Conservation (phyloP, 2,329 filamentous ascomycete genomes). For the Hirsutella rhossiliensis region DNA sequence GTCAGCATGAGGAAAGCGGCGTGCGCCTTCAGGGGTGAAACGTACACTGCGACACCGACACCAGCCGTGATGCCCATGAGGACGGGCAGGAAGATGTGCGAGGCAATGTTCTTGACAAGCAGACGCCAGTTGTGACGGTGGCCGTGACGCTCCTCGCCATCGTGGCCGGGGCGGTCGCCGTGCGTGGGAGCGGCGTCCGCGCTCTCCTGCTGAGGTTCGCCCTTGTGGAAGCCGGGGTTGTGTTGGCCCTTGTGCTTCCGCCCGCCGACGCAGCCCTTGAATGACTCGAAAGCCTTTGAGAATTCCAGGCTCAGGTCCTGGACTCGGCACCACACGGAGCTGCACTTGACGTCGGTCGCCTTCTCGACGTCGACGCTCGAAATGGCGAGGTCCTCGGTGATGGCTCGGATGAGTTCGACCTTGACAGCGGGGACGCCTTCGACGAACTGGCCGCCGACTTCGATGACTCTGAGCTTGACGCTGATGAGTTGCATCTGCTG, state of each 20-base stretch:
- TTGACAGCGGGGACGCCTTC: constrained; percentile 42
- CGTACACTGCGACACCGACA: constrained; percentile 52
- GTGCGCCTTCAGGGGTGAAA: constrained; percentile 6
- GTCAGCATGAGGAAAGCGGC: constrained; percentile 3
- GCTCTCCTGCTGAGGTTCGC: constrained; percentile 1
- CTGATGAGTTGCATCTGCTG: constrained; percentile 39
- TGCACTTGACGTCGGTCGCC: constrained; percentile 19
- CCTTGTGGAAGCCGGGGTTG: constrained; percentile 4
- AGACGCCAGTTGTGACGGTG: constrained; percentile 24
- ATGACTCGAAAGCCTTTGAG: constrained; percentile 14
- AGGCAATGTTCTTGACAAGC: constrained; percentile 41
- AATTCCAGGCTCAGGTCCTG: constrained; percentile 21
- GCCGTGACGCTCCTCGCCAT: constrained; percentile 8
- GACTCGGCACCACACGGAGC: constrained; percentile 39
- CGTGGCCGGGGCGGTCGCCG: constrained; percentile 8
- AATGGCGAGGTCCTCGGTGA: constrained; percentile 42
- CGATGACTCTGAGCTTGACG: constrained; percentile 45
- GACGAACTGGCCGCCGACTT: constrained; percentile 45
- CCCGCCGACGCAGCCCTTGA: constrained; percentile 5
- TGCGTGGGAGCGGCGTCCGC: constrained; percentile 4
- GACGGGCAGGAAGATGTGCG: constrained; percentile 55
- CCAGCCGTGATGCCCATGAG: constrained; percentile 58
- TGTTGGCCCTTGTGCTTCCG: not conserved
- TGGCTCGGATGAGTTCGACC: constrained; percentile 49
- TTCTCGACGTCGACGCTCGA: constrained; percentile 29